Evolutionary conservation across 805 yeast genomes (phyloP).

Genomic region (Kodamaea neixiangensis): DNA sequence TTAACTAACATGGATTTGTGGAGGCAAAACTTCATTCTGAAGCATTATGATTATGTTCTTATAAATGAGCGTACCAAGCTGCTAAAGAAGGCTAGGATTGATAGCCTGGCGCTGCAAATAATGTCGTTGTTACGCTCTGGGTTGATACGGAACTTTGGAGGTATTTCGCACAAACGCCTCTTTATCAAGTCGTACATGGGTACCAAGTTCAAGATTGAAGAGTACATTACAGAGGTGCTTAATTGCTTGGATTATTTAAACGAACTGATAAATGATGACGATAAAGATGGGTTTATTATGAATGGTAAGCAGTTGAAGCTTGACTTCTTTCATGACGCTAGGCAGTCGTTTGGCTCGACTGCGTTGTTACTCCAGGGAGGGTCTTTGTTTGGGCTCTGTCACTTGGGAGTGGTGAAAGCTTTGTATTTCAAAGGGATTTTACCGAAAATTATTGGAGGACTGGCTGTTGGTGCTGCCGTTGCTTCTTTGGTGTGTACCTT

Average conservation of each 20-base stretch:
- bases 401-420: constrained; percentile 87
- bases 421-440: constrained; percentile 71
- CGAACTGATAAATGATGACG: constrained; percentile 37
- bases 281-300: constrained; percentile 37
- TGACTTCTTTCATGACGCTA: constrained; percentile 81
- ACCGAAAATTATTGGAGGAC: constrained; percentile 87
- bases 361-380: constrained; percentile 95
- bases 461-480: constrained; percentile 91
- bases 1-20: constrained; percentile 49
- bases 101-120: constrained; percentile 56
- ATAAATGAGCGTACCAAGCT: constrained; percentile 72
- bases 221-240: constrained; percentile 75
- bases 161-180: constrained; percentile 75
- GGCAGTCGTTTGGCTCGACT: constrained; percentile 86
- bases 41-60: constrained; percentile 79
- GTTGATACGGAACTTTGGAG: constrained; percentile 85
- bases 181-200: constrained; percentile 85
- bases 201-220: constrained; percentile 86
- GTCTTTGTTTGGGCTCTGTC: constrained; percentile 90
- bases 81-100: constrained; percentile 60
- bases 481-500: constrained; percentile 83
- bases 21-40: constrained; percentile 83
- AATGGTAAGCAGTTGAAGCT: constrained; percentile 58
- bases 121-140: constrained; percentile 78
- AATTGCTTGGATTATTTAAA: constrained; percentile 64